Evolutionary conservation across 306 rosid genomes (phyloP).

Genomic region (Psophocarpus tetragonolobus): DNA sequence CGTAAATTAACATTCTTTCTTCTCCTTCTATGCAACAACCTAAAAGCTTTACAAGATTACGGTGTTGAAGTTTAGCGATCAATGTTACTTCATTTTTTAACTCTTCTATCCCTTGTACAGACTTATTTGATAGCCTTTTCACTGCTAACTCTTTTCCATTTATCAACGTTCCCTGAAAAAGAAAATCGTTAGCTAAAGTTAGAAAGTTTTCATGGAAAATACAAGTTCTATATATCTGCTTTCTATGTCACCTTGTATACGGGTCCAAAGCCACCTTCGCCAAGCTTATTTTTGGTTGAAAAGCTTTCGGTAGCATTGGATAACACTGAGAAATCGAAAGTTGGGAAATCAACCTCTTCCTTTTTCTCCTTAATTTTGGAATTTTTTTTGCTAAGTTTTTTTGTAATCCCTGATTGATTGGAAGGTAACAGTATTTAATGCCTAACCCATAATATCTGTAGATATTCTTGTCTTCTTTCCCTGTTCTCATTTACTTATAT

Average conservation of each 20-base stretch:
- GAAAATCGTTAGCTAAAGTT: background rate
- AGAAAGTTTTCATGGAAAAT: background rate
- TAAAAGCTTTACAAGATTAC: slow-evolving; percentile 11
- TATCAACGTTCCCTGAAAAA: background rate
- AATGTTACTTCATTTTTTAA: background rate
- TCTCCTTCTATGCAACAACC: slow-evolving; percentile 22
- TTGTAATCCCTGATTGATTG: background rate
- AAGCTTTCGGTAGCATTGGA: slow-evolving; percentile 40
- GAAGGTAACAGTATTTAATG: background rate
- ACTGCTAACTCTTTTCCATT: background rate
- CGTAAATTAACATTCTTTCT: slow-evolving; percentile 5
- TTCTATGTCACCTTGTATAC: slow-evolving; percentile 39
- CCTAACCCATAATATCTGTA: background rate
- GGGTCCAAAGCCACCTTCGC: slow-evolving; percentile 50
- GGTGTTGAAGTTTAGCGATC: slow-evolving; percentile 9
- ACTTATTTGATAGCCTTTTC: background rate
- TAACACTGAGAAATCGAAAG: slow-evolving; percentile 30
- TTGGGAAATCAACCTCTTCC: slow-evolving; percentile 38
- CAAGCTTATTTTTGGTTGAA: slow-evolving; percentile 37
- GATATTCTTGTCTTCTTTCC: background rate
- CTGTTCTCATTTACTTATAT: background rate
- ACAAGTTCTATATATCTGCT: background rate
- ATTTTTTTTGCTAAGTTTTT: background rate
- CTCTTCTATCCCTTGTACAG: background rate
- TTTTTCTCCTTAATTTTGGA: background rate